Base-by-base conservation (phyloP, 2,329 filamentous ascomycete species). In the Zalaria sp. region DNA sequence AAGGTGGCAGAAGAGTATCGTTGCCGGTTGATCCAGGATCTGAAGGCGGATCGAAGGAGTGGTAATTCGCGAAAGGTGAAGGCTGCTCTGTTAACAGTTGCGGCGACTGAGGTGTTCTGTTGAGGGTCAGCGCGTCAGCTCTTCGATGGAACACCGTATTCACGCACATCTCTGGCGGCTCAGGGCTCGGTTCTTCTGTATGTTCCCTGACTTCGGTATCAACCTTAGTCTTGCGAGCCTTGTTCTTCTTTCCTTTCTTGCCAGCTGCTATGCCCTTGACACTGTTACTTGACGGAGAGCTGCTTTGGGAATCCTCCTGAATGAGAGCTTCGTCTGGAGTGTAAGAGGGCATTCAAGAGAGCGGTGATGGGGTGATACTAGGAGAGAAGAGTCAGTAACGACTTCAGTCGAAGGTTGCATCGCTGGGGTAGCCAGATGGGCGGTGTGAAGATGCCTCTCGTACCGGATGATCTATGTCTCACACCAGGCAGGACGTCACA, bases 181-280 rank as follows among this genome's bases (percentile, higher is more conserved):
- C 37, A 43, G 28, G 43, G 27, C 9, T 40, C 38, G 34, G 41
- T 43, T 5, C 40, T 43, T n/a, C 44, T 43, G 32, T 45, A 45
- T 27, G 42, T 39, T 46, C 46, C 32, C 43, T 45, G 25, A 41
- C 10, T 18, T 46, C 39, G 35, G 41, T 40, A 25, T 41, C 41
- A 11, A 26, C 36, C 40, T 37, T 45, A 39, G 37, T 43, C 41
- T 40, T 48, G 44, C 35, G 42, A 31, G 28, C 36, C 43, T 41
- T 44, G 38, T 46, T 48, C 39, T 46, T 45, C 39, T 46, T 45
- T 38, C 46, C 41, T 41, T 46, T 46, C 10, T 45, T 45, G 8
- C 34, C 39, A 25, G 29, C 35, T 32, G 43, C 42, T 31, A 29
- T 39, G 9, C 35, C 39, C 35, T 43, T 43, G 31, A 42, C 36